Conservation (phyloP, 331 rosid species). For the Prunus yedoensis region DNA sequence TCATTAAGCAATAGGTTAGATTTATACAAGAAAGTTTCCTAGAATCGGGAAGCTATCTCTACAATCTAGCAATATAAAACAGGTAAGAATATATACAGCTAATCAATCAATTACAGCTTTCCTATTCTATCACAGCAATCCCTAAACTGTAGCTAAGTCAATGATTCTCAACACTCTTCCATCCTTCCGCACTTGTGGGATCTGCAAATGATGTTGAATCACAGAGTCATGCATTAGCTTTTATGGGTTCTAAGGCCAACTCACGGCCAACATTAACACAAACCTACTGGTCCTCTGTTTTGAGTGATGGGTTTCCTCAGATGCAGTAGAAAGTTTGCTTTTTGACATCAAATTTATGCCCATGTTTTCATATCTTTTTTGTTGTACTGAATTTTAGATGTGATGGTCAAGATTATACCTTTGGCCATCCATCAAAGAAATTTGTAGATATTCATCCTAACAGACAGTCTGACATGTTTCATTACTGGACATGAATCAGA, state of each 20-base stretch:
- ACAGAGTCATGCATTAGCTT: not conserved
- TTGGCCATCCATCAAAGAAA: not conserved
- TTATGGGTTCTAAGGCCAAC: too few species aligned
- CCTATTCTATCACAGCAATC: too few species aligned
- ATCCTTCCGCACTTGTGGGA: not conserved
- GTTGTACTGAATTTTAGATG: not conserved
- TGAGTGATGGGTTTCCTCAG: not conserved
- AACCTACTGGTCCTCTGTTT: not conserved
- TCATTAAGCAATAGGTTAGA: too few species aligned
- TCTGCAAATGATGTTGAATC: not conserved
- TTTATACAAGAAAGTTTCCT: too few species aligned
- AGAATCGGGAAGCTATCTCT: too few species aligned
- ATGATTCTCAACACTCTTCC: too few species aligned
- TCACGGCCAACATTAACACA: not conserved
- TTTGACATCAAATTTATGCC: not conserved
- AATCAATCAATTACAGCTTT: too few species aligned
- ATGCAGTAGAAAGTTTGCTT: not conserved
- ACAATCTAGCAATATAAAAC: too few species aligned
- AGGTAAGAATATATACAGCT: too few species aligned
- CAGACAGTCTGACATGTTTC: not conserved
- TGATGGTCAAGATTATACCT: not conserved
- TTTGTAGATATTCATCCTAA: not conserved
- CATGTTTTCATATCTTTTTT: too few species aligned
- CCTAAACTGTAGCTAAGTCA: too few species aligned
- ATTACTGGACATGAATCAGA: not conserved